Conservation (phyloP, 805 yeast species). For the Blastobotrys americana region DNA sequence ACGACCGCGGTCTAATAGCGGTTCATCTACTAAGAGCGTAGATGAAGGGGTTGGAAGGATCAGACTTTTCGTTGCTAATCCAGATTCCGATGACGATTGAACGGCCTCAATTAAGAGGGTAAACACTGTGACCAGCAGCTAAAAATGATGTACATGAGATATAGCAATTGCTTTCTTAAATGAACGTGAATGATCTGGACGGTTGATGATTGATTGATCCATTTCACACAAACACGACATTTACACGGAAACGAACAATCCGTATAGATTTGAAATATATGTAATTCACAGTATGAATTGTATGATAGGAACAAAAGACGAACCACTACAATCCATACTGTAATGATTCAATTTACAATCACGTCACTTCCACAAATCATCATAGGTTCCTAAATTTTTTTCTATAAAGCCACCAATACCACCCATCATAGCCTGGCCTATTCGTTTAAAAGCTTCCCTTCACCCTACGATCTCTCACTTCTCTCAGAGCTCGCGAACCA, state of each 20-base stretch:
- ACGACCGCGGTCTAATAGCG: conserved; percentile 19
- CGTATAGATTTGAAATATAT: too few species aligned
- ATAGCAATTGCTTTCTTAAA: background rate
- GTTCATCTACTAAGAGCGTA: conserved; percentile 25
- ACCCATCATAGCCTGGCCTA: too few species aligned
- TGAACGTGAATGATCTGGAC: too few species aligned
- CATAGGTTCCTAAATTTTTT: too few species aligned
- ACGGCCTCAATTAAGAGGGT: background rate
- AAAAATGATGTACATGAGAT: background rate
- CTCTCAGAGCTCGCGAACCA: conserved; percentile 62
- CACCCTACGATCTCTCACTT: conserved; percentile 25
- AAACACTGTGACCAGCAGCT: background rate
- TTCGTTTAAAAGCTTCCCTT: conserved; percentile 13
- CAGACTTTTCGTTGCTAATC: conserved; percentile 34
- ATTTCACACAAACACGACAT: too few species aligned
- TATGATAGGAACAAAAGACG: background rate
- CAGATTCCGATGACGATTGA: conserved; percentile 33
- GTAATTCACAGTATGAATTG: too few species aligned
- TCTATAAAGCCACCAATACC: too few species aligned
- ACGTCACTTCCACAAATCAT: too few species aligned
- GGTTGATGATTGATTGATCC: too few species aligned
- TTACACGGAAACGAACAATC: too few species aligned
- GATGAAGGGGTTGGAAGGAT: conserved; percentile 29
- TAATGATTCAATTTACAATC: too few species aligned
- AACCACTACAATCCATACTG: too few species aligned